These are phyloP conservation scores for Extremus antarcticus DNA, from an alignment of 495 filamentous ascomycete species.

Conservation along the genomic window DNA sequence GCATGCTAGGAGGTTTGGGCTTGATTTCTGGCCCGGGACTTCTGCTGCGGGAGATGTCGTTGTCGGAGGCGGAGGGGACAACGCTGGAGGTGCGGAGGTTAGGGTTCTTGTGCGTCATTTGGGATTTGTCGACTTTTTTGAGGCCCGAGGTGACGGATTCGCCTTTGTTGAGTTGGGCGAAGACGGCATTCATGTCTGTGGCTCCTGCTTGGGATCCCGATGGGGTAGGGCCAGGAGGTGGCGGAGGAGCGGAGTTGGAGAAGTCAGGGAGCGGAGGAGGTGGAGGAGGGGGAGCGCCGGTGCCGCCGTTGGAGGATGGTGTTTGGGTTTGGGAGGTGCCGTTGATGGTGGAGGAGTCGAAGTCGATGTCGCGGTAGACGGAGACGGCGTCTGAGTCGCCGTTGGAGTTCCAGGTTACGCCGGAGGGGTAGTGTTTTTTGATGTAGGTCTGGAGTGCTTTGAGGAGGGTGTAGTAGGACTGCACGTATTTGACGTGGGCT, in stretches of 20 bases:
- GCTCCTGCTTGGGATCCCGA: slow-evolving; percentile 28
- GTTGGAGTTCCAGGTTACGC: slow-evolving; percentile 77
- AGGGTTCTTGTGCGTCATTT: slow-evolving; percentile 99
- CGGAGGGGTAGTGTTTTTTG: slow-evolving; percentile 64
- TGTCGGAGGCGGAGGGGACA: slow-evolving; percentile 44
- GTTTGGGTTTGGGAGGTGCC: slow-evolving; percentile 27
- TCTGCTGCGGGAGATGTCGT: slow-evolving; percentile 49
- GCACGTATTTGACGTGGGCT: slow-evolving; percentile 73
- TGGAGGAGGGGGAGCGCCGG: slow-evolving; percentile 43
- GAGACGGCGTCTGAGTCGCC: slow-evolving; percentile 66
- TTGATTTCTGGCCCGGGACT: slow-evolving; percentile 75
- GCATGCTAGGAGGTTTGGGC: slow-evolving; percentile 91
- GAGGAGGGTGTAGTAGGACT: slow-evolving; percentile 79
- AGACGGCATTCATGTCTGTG: slow-evolving; percentile 69
- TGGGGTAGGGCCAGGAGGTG: slow-evolving; percentile 56
- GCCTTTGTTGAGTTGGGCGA: slow-evolving; percentile 81
- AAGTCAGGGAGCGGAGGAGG: slow-evolving; percentile 48
- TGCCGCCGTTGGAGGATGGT: slow-evolving; percentile 26
- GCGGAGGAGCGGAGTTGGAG: slow-evolving; percentile 50
- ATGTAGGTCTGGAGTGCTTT: slow-evolving; percentile 68
- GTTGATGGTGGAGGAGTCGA: slow-evolving; percentile 23
- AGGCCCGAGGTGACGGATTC: slow-evolving; percentile 74
- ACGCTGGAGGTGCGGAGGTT: slow-evolving; percentile 63
- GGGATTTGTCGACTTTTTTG: slow-evolving; percentile 80
- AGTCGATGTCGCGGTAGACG: slow-evolving; percentile 35